Evolutionary conservation across 192 early-diverging fungal species (phyloP), one percentile per base, ranked within the genome.

Genomic region (Coemansia sp.): DNA sequence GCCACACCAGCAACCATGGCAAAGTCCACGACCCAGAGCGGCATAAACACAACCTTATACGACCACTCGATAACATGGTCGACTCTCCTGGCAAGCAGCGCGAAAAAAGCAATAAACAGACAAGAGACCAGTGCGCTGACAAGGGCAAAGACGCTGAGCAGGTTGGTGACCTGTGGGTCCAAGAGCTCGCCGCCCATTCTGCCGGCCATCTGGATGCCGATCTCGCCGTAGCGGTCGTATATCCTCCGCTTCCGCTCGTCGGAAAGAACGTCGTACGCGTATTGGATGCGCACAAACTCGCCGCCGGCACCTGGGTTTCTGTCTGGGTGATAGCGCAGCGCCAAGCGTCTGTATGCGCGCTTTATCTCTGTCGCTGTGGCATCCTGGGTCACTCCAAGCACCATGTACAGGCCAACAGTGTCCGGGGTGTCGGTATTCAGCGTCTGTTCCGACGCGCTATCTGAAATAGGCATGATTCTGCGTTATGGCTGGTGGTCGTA

Each of bases 281-380:
- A 88, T 36, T 86, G 87, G 52, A 99, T 91, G 20, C 86, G 82
- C 75, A 94, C 91, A 77, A 97, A 99, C 84, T 89, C 60, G 31
- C 77, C 88, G 34, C 81, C 66, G 57, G 93, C 82, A 14, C 85
- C 84, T 29, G 85, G 86, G 62, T 92, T 92, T 77, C 96, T 93
- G 82, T 98, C 96, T 50, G 94, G 96, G 68, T 99, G 96, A 77
- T 94, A 88, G 66, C 87, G 77, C 17, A 99, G 85, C 2, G 94
- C 95, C 14, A 92, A 80, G 5, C 86, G 87, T 61, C 90, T 84
- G 71, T 92, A 93, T 7, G 91, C 91, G 60, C 89, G 89, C 72
- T 92, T 92, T 64, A 94, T 86, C 40, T 92, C 92, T 17, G 73
- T 80, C 18, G 92, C 90, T 8, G 84, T 74, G 5, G 94, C 90